Percentiles rank a stretch among this genome's conserved stretches.
Conservation (phyloP, 2,329 filamentous ascomycete genomes). For the Chaetomium olivaceum region DNA sequence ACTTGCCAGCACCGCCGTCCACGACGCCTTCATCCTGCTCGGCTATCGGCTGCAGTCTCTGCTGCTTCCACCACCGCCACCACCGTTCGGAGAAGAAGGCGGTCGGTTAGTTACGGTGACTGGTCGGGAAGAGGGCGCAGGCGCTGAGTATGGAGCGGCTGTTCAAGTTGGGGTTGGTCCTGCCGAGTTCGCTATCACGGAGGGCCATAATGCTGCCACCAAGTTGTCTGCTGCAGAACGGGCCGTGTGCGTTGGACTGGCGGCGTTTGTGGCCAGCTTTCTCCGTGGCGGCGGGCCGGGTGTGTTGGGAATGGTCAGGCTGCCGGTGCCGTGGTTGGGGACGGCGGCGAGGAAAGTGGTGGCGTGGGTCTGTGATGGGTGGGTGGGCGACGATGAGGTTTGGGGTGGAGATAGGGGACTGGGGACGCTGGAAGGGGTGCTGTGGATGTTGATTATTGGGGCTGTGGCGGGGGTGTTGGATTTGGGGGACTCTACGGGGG, state of each 20-base stretch:
- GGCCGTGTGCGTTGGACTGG: constrained; percentile 33
- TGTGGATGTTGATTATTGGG: constrained; percentile 22
- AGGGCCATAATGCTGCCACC: too few relatives aligned
- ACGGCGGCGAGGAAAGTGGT: not conserved
- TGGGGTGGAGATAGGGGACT: not conserved
- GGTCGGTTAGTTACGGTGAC: too few relatives aligned
- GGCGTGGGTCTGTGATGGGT: not conserved
- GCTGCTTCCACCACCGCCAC: not conserved
- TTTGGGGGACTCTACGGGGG: not conserved
- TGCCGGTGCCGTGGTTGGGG: not conserved
- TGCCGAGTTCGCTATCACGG: too few relatives aligned
- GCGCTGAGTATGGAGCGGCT: too few relatives aligned
- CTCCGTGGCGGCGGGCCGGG: not conserved
- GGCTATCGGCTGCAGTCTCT: constrained; percentile 34
- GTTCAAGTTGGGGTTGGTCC: too few relatives aligned
- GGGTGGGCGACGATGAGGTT: not conserved
- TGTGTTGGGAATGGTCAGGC: not conserved
- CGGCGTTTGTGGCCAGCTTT: constrained; percentile 35
- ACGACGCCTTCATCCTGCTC: constrained; percentile 33
- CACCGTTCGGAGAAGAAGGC: too few relatives aligned
- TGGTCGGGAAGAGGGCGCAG: too few relatives aligned
- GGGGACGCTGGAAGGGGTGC: constrained; percentile 12
- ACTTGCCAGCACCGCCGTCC: constrained; percentile 32
- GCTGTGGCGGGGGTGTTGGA: constrained; percentile 11
- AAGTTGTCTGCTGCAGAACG: too few relatives aligned